Evolutionary conservation across 805 yeast genomes (phyloP).

Genomic region (Monosporozyma solicola): DNA sequence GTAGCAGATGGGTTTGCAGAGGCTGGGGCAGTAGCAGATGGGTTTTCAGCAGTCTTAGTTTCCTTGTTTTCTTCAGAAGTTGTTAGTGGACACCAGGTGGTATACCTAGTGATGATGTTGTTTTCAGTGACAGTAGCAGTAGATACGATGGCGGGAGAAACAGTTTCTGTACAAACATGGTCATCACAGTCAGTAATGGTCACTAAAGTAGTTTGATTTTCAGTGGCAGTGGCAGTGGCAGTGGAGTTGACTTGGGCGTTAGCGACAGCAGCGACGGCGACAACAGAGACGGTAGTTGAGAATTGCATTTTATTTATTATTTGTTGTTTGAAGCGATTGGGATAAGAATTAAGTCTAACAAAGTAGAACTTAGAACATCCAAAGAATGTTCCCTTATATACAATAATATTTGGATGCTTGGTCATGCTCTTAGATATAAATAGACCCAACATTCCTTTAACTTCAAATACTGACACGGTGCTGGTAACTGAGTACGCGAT

Average conservation of each 20-base stretch:
- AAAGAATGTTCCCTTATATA: too few relatives aligned
- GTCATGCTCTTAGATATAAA: too few relatives aligned
- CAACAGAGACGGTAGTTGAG: constrained; percentile 33
- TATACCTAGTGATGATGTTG: constrained; percentile 26
- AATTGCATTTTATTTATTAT: constrained; percentile 28
- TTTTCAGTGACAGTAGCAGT: constrained; percentile 26
- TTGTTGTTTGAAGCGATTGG: too few relatives aligned
- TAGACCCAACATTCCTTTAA: too few relatives aligned
- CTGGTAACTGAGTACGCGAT: too few relatives aligned
- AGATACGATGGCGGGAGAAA: constrained; percentile 29
- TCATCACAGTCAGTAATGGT: constrained; percentile 31
- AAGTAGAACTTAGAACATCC: too few relatives aligned
- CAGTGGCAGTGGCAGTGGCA: constrained; percentile 17
- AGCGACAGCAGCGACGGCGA: constrained; percentile 30
- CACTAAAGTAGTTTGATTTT: constrained; percentile 27
- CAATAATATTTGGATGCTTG: too few relatives aligned
- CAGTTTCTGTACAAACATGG: constrained; percentile 27
- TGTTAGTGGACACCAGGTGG: constrained; percentile 27
- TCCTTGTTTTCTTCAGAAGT: too few relatives aligned
- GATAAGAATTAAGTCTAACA: too few relatives aligned
- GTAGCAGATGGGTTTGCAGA: constrained; percentile 8
- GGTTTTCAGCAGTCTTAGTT: too few relatives aligned
- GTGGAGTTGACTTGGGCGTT: constrained; percentile 23
- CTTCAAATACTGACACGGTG: too few relatives aligned
- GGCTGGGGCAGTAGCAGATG: neutral